A percentile compares a stretch with the other conserved stretches of the same genome.
Conservation (phyloP, 306 rosid species). For the Nissolia schottii region DNA sequence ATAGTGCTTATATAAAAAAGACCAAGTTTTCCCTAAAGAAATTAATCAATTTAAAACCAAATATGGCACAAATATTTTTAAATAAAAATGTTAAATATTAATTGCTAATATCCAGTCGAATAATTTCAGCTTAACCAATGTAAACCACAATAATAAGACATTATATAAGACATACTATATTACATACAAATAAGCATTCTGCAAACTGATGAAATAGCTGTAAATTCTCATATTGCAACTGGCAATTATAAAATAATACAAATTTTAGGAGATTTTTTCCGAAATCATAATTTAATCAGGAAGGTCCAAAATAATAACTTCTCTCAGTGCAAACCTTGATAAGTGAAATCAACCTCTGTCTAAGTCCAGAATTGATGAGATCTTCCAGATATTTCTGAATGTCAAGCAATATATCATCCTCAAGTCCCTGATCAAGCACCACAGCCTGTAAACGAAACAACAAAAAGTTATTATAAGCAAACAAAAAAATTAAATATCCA, state of each 20-base stretch:
- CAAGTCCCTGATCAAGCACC: conserved; percentile 94
- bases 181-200: neutral
- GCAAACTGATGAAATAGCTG: neutral
- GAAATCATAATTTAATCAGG: neutral
- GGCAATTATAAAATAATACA: neutral
- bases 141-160: conserved; percentile 7
- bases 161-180: neutral
- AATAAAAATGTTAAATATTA: neutral
- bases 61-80: neutral
- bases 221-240: neutral
- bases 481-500: neutral
- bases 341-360: conserved; percentile 78
- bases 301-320: neutral
- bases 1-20: neutral
- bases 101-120: neutral
- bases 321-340: conserved; percentile 61
- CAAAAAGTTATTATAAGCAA: conserved; percentile 11
- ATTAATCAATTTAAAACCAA: neutral
- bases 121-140: conserved; percentile 4
- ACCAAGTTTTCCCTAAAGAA: neutral
- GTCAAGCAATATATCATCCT: conserved; percentile 65
- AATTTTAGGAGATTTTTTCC: neutral
- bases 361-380: conserved; percentile 71
- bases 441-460: conserved; percentile 61
- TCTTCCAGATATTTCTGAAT: conserved; percentile 84